Conservation (phyloP, 2,329 filamentous ascomycete species). For the Diaporthe eres region DNA sequence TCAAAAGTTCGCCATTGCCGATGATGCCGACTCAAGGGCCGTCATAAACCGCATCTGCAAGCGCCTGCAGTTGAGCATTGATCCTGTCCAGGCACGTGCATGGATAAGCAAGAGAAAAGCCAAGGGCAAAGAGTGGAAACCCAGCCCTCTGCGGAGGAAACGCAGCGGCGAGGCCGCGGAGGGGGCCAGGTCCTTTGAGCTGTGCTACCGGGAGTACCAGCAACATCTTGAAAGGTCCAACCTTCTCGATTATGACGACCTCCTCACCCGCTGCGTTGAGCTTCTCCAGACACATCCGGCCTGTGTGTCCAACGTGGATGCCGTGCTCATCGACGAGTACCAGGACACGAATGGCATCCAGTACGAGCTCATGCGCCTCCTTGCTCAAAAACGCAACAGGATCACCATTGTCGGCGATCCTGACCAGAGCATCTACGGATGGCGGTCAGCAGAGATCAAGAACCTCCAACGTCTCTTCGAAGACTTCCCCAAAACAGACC, state of each 20-base stretch:
- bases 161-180: slow-evolving; percentile 53
- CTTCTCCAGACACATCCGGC: slow-evolving; percentile 80
- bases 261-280: slow-evolving; percentile 86
- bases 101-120: slow-evolving; percentile 82
- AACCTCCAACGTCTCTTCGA: slow-evolving; percentile 85
- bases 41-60: slow-evolving; percentile 89
- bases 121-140: slow-evolving; percentile 60
- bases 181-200: slow-evolving; percentile 72
- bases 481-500: slow-evolving; percentile 83
- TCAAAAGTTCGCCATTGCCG: slow-evolving; percentile 91
- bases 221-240: slow-evolving; percentile 81
- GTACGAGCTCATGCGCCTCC: slow-evolving; percentile 92
- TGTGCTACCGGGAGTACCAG: slow-evolving; percentile 83
- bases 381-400: slow-evolving; percentile 79
- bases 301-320: slow-evolving; percentile 90
- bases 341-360: slow-evolving; percentile 97
- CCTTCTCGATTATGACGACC: slow-evolving; percentile 93
- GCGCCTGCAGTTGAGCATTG: slow-evolving; percentile 75
- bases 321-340: slow-evolving; percentile 96
- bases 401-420: slow-evolving; percentile 97
- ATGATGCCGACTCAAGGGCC: slow-evolving; percentile 82
- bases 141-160: slow-evolving; percentile 50
- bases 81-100: slow-evolving; percentile 77
- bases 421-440: slow-evolving; percentile 98
- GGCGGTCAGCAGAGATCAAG: slow-evolving; percentile 91